Conservation (phyloP, 129 eudicot species). For the Solidago caesia region DNA sequence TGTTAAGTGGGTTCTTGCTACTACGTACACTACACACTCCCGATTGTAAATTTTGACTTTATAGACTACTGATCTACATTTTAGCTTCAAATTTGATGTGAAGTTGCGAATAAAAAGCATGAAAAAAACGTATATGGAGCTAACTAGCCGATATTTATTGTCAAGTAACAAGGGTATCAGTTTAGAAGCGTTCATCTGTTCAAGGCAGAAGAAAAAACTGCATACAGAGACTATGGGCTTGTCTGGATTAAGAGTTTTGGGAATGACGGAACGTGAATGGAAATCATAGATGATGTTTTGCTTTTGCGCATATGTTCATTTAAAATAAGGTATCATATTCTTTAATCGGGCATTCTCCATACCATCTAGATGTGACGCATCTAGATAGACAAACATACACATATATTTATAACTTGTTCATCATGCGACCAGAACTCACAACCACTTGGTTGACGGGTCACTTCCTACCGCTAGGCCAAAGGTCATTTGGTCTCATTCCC, state of each 20-base stretch:
- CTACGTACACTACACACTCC: background rate
- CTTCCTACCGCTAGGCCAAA: no score
- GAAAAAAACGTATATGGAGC: background rate
- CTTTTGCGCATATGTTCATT: no score
- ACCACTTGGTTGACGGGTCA: no score
- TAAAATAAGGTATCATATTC: no score
- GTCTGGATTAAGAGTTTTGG: background rate
- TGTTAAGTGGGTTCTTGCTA: no score
- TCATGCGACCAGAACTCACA: no score
- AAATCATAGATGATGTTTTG: no score
- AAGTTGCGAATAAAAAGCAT: background rate
- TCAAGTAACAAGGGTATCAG: background rate
- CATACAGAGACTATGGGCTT: background rate
- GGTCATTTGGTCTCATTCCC: no score
- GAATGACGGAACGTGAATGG: background rate
- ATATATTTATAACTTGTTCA: no score
- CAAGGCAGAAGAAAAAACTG: background rate
- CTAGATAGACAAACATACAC: no score
- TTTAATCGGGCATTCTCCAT: no score
- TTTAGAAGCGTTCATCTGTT: background rate
- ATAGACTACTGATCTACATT: slow-evolving; percentile 13
- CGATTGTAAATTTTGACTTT: slow-evolving; percentile 2
- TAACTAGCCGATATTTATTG: slow-evolving; percentile 3
- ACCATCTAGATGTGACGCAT: no score
- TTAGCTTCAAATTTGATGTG: slow-evolving; percentile 1